phyloP scores from a whole-genome alignment of 805 yeast species.

The Cyberlindnera xylosilytica region DNA sequence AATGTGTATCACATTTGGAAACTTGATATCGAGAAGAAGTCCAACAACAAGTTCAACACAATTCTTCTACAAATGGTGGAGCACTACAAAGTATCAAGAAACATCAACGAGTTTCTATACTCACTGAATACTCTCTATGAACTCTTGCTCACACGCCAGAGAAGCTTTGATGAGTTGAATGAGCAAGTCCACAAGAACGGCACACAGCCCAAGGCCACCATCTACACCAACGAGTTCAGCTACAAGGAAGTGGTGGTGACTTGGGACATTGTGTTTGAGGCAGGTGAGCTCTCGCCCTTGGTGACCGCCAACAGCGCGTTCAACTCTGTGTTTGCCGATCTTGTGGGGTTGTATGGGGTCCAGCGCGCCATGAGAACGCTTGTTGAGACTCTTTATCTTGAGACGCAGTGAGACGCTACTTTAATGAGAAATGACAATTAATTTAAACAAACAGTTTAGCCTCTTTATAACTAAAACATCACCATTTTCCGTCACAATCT shows the following conservation, averaged over 20 bases:
- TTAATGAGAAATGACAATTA: background rate
- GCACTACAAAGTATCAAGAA: slow-evolving; percentile 11
- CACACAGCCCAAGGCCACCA: background rate
- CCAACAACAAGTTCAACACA: slow-evolving; percentile 25
- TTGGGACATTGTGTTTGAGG: slow-evolving; percentile 18
- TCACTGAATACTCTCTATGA: slow-evolving; percentile 20
- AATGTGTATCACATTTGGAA: slow-evolving; percentile 14
- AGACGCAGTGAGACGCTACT: background rate
- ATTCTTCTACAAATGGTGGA: slow-evolving; percentile 10
- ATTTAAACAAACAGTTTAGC: too few relatives aligned
- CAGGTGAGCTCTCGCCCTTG: slow-evolving; percentile 8
- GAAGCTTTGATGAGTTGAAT: slow-evolving; percentile 8
- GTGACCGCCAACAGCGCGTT: slow-evolving; percentile 13
- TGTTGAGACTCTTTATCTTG: slow-evolving; percentile 4
- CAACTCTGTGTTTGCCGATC: slow-evolving; percentile 13
- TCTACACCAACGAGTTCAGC: slow-evolving; percentile 1
- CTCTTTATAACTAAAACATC: too few relatives aligned
- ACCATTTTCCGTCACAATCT: too few relatives aligned
- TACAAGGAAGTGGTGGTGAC: slow-evolving; percentile 4
- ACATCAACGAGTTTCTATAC: slow-evolving; percentile 22
- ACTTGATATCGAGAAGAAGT: slow-evolving; percentile 12
- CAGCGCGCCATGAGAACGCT: slow-evolving; percentile 10
- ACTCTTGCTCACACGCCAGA: slow-evolving; percentile 12
- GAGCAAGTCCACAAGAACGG: slow-evolving; percentile 1
- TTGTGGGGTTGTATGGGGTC: slow-evolving; percentile 15